A percentile compares a stretch with the other conserved stretches of the same genome.
phyloP scores from a whole-genome alignment of 148 eudicot genomes.

The Amaranthus hypochondriacus region DNA sequence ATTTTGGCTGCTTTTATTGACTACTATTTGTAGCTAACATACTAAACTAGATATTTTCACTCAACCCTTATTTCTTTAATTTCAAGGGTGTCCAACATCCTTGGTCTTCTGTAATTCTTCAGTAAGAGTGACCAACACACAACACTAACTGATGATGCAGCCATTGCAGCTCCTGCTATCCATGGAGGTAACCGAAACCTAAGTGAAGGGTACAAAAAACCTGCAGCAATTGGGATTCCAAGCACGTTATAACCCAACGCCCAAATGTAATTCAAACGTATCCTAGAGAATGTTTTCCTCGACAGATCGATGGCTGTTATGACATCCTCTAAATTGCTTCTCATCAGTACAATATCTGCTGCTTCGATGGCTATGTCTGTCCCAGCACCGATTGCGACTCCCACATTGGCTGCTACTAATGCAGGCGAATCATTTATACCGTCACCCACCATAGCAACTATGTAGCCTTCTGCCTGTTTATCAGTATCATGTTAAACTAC shows the following conservation, averaged over 20 bases:
- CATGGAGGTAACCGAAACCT: conserved; percentile 88
- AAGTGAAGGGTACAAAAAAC: conserved; percentile 63
- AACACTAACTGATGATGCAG: conserved; percentile 97
- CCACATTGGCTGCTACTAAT: conserved; percentile 91
- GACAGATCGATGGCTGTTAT: conserved; percentile 93
- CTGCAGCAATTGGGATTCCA: conserved; percentile 90
- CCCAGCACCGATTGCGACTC: conserved; percentile 98
- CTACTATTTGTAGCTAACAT: not conserved
- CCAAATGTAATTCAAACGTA: conserved; percentile 86
- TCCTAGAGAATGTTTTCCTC: conserved; percentile 74
- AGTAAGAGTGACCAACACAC: conserved; percentile 89
- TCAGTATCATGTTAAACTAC: not conserved
- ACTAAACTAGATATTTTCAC: conserved; percentile 15
- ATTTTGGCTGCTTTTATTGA: not conserved
- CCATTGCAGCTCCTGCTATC: conserved; percentile 99
- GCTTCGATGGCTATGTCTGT: conserved; percentile 98
- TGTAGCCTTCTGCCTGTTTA: conserved; percentile 59
- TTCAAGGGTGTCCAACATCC: conserved; percentile 47
- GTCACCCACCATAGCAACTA: conserved; percentile 97
- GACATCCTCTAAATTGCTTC: conserved; percentile 81
- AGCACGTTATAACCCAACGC: conserved; percentile 85
- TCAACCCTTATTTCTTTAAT: conserved; percentile 49
- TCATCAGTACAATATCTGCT: conserved; percentile 92
- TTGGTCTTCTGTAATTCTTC: conserved; percentile 76
- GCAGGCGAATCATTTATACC: conserved; percentile 98